These are phyloP conservation scores for Castanopsis chinensis DNA, from an alignment of 306 rosid genomes.

Conservation along the genomic window DNA sequence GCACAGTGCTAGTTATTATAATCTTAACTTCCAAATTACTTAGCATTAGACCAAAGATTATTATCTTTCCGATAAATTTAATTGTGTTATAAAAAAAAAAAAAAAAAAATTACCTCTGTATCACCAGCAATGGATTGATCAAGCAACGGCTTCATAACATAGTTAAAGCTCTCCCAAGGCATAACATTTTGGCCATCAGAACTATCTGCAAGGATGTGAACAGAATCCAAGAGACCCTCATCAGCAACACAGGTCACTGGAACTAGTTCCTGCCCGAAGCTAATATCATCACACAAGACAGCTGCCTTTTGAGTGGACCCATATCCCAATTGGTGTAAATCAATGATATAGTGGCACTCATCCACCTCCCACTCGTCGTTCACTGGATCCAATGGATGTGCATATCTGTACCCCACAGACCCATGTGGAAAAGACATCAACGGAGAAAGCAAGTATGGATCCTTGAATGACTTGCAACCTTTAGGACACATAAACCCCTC, in stretches of 20 bases:
- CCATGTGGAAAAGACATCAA: slow-evolving; percentile 54
- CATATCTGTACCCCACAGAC: slow-evolving; percentile 26
- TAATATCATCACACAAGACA: slow-evolving; percentile 79
- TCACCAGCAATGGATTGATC: slow-evolving; percentile 62
- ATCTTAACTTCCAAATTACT: slow-evolving; percentile 3
- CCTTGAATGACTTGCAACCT: slow-evolving; percentile 62
- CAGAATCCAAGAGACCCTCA: slow-evolving; percentile 55
- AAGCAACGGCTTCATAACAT: slow-evolving; percentile 64
- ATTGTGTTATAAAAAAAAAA: too few species aligned
- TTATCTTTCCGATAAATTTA: slow-evolving; percentile 11
- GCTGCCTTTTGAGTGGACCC: slow-evolving; percentile 44
- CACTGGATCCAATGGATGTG: slow-evolving; percentile 33
- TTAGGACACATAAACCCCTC: slow-evolving; percentile 77
- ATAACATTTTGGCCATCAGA: slow-evolving; percentile 39
- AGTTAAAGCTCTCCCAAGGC: slow-evolving; percentile 87
- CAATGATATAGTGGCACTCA: slow-evolving; percentile 70
- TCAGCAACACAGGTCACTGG: slow-evolving; percentile 81
- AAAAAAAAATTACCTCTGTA: slow-evolving; percentile 54
- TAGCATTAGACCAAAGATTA: slow-evolving; percentile 21
- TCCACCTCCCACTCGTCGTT: slow-evolving; percentile 65
- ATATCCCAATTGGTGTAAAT: slow-evolving; percentile 47
- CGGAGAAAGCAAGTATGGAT: slow-evolving; percentile 46
- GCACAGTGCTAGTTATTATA: background rate
- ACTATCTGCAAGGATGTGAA: slow-evolving; percentile 29
- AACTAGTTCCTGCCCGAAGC: slow-evolving; percentile 82